Evolutionary conservation across 2,329 filamentous ascomycete genomes (phyloP), one percentile per base, ranked within the genome.

Genomic region (Drechmeria coniospora): DNA sequence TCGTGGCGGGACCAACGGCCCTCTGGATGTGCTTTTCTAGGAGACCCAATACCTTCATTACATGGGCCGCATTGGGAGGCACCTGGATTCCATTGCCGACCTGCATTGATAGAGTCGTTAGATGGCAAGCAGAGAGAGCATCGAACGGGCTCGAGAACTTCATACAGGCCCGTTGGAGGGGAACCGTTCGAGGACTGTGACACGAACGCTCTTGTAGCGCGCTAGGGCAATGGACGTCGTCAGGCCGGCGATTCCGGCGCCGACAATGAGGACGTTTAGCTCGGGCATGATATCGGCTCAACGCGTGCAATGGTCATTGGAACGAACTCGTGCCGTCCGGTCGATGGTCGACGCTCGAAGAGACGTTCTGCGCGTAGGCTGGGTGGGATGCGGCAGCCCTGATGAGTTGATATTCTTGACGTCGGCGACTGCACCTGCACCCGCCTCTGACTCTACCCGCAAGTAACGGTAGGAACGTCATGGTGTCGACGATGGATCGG

Each of bases 41-140:
- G 4, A 39, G 15, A 7, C 33, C 37, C n/a, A 38, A 26, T 23
- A 26, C 35, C 6, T 29, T 32, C 20, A 40, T 31, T 6, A 30
- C 26, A 15, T 36, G 31, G 4, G 27, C 21, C n/a, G 37, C 37
- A 18, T 40, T 40, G 8, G 33, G 35, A 3, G 37, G 34, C 8
- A 40, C 21, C 18, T 38, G 37, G 14, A 40, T 29, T n/a, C 35
- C 37, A 13, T 36, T 33, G 3, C 36, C 35, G 4, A 27, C 27
- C 37, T 40, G 23, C 9, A 21, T 11, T 12, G 21, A 25, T 21
- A 7, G 12, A 18, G 4, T n/a, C 11, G 18, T n/a, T 11, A 18
- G 6, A 4, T 20, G n/a, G 8, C n/a, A 13, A n/a, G n/a, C 8
- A 11, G 6, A 21, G 6, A 8, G 9, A 6, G 15, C 15, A 21